Evolutionary conservation across 2,329 filamentous ascomycete genomes (phyloP).

Genomic region (Colletotrichum lini): DNA sequence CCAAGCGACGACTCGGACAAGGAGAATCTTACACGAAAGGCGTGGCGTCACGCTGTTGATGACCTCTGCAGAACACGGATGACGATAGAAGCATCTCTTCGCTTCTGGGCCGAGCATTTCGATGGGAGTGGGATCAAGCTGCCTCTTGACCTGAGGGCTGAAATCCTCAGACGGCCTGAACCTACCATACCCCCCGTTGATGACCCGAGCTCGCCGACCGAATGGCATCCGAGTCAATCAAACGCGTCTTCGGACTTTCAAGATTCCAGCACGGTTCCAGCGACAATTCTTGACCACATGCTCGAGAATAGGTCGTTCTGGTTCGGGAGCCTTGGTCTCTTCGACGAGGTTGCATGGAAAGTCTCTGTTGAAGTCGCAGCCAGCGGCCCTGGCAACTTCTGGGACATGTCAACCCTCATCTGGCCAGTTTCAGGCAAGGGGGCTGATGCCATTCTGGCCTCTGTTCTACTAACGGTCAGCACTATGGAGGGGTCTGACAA

Average conservation of each 20-base stretch:
- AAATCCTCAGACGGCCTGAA: background rate
- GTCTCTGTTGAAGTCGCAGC: background rate
- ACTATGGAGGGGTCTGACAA: conserved; percentile 5
- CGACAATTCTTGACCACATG: background rate
- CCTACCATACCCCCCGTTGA: background rate
- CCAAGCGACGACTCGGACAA: background rate
- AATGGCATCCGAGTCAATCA: conserved; percentile 6
- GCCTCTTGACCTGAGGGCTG: background rate
- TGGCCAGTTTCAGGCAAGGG: conserved; percentile 37
- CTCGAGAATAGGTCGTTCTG: background rate
- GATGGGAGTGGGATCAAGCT: background rate
- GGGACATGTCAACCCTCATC: background rate
- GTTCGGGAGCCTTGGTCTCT: background rate
- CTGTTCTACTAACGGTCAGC: conserved; percentile 25
- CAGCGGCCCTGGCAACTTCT: background rate
- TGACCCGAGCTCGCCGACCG: background rate
- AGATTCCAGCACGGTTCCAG: background rate
- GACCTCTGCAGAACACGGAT: background rate
- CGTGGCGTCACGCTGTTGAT: conserved; percentile 19
- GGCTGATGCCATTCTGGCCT: background rate
- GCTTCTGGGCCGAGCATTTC: conserved; percentile 6
- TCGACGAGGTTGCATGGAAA: background rate
- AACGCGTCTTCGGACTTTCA: too few species aligned
- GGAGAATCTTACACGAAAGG: conserved; percentile 11
- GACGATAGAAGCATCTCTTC: conserved; percentile 38